Evolutionary conservation across 2,329 filamentous ascomycete species (phyloP).

Genomic region (Aureobasidium pullulans): DNA sequence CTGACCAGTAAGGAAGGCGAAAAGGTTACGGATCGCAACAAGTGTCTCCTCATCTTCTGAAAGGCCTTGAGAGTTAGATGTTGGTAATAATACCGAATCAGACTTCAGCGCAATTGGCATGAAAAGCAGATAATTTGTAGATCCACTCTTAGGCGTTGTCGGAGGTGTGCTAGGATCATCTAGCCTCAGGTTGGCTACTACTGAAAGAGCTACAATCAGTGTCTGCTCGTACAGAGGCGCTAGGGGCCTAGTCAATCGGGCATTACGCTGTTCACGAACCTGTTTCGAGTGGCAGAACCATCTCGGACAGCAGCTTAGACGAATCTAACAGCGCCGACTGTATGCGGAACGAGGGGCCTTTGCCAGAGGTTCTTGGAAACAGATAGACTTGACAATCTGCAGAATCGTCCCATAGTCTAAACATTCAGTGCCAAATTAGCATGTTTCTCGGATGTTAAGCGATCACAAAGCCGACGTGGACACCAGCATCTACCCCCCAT

Average conservation of each 20-base stretch:
- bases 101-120: constrained; percentile 50
- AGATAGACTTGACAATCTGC: constrained; percentile 59
- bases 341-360: constrained; percentile 54
- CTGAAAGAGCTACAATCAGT: constrained; percentile 8
- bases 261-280: neutral
- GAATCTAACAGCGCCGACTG: constrained; percentile 52
- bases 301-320: constrained; percentile 40
- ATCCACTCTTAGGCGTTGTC: constrained; percentile 33
- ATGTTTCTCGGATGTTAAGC: too few species aligned
- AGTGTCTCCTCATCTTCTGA: constrained; percentile 39
- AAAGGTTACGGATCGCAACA: constrained; percentile 54
- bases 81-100: constrained; percentile 29
- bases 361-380: constrained; percentile 49
- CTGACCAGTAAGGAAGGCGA: constrained; percentile 56
- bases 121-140: constrained; percentile 50
- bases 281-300: constrained; percentile 16
- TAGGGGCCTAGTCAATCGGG: too few species aligned
- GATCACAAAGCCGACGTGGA: too few species aligned
- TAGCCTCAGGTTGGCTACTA: constrained; percentile 23
- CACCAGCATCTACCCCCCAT: too few species aligned
- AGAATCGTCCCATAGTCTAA: constrained; percentile 50
- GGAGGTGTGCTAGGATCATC: constrained; percentile 24
- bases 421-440: too few species aligned
- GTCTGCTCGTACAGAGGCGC: neutral
- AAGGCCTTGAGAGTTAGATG: neutral